Base-by-base conservation (phyloP, 805 yeast genomes). In the Nakazawaea wickerhamii region DNA sequence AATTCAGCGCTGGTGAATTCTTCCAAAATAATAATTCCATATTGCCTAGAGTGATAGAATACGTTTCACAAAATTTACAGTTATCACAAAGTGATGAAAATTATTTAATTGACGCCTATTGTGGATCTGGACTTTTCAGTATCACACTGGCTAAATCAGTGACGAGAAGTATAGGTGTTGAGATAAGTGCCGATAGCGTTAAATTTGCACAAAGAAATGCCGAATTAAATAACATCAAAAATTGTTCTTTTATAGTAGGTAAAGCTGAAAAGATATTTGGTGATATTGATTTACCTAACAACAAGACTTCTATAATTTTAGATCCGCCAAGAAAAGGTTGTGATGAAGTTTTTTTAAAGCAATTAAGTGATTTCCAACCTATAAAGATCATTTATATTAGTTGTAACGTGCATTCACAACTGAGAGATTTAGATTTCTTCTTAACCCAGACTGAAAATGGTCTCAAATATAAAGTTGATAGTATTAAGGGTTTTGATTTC, bases 261-360 rank as follows among this genome's bases (percentile, higher is more conserved):
- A 86, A 89, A 58, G 98, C 98, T 2, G 96, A 90, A 60, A 75
- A 79, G 60, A 81, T 93, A 46, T 93, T 93, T 61, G 84, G 74
- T 39, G 77, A 78, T 44, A 84, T 85, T 48, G 83, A 81, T 48
- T 77, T 88, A 3, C 95, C 95, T 6, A 70, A 76, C 30, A 77
- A 73, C 36, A 67, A 80, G 52, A 93, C 98, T 0, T 79, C 95
- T 9, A 93, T 93, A 28, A 89, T 93, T 45, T 75, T 93, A 55
- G 99, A 93, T 61, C 99, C 99, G 4, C 96, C 98, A 33, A 79
- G 99, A 60, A 93, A 91, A 61, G 99, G 99, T 2, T 91, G 98
- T 62, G 97, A 90, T 60, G 84, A 80, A 40, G 78, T 79, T 8
- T 93, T 93, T 57, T 69, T 93, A 62, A 79, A 82, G 50, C 99